Percentiles rank a stretch among this genome's conserved stretches.
Conservation (phyloP, 179 eudicot species). For the Silene vulgaris region DNA sequence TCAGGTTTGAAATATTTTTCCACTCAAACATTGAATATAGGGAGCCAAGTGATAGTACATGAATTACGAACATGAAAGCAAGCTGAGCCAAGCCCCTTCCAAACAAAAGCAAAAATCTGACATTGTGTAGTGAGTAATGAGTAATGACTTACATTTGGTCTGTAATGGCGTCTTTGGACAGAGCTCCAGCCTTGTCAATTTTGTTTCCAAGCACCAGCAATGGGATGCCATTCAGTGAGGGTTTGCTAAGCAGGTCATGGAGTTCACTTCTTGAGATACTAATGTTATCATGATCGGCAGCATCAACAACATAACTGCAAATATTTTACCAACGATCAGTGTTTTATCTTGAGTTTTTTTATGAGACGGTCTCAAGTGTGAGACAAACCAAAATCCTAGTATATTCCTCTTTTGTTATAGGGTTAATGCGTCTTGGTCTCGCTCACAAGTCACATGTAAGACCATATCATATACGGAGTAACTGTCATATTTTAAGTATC, state of each 20-base stretch:
- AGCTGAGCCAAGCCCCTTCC: no score
- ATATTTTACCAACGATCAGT: neutral
- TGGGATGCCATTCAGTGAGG: slow-evolving; percentile 83
- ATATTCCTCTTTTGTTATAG: neutral
- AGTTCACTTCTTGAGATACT: slow-evolving; percentile 85
- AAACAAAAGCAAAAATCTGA: neutral
- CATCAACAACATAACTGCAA: slow-evolving; percentile 93
- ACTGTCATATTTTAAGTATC: neutral
- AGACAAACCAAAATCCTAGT: neutral
- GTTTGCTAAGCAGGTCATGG: slow-evolving; percentile 82
- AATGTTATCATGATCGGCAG: slow-evolving; percentile 89
- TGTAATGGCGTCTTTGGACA: slow-evolving; percentile 66
- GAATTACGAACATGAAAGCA: neutral
- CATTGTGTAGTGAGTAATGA: neutral
- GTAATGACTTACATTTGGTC: slow-evolving; percentile 70
- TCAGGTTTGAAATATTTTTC: neutral
- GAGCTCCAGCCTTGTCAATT: slow-evolving; percentile 79
- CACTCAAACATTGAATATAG: neutral
- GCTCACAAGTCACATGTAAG: neutral
- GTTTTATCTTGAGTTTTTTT: neutral
- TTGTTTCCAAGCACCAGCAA: slow-evolving; percentile 95
- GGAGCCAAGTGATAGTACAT: neutral
- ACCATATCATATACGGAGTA: neutral
- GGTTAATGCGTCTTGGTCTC: neutral
- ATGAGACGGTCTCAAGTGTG: no score